Evolutionary conservation across 345 rosid species (phyloP).

Genomic region (Brassica carinata): DNA sequence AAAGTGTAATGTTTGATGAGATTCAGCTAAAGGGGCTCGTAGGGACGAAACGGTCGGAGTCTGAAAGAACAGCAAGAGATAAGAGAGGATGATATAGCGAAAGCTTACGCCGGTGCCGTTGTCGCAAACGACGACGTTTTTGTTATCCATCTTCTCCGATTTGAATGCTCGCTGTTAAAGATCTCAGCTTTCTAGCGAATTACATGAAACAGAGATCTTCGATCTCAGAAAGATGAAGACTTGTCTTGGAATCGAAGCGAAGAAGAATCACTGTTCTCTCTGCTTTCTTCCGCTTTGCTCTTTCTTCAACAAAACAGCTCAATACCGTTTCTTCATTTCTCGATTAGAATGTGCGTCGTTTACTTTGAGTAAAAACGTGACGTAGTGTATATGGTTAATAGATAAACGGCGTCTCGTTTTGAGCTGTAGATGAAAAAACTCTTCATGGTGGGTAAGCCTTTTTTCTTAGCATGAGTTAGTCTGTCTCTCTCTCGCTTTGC

Average conservation of each 20-base stretch:
- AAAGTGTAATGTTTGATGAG: background rate
- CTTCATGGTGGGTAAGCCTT: slow-evolving; percentile 15
- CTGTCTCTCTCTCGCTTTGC: background rate
- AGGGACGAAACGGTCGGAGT: background rate
- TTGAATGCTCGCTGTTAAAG: background rate
- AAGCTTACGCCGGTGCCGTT: slow-evolving; percentile 89
- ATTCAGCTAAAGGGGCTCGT: background rate
- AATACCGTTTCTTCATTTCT: slow-evolving; percentile 15
- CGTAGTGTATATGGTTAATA: background rate
- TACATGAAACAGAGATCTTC: background rate
- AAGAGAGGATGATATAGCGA: background rate
- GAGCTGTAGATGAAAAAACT: background rate
- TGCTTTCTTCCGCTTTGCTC: slow-evolving; percentile 20
- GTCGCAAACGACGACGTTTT: slow-evolving; percentile 89
- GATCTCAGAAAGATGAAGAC: slow-evolving; percentile 9
- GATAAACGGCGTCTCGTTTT: background rate
- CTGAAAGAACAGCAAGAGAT: background rate
- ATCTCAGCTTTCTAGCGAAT: background rate
- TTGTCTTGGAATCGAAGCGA: slow-evolving; percentile 37
- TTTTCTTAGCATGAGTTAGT: background rate
- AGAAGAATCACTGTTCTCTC: slow-evolving; percentile 21
- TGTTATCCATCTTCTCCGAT: slow-evolving; percentile 60
- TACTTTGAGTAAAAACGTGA: slow-evolving; percentile 1
- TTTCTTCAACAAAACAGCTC: background rate
- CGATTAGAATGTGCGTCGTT: slow-evolving; percentile 13